A percentile compares a stretch with the other conserved stretches of the same genome.
Conservation (phyloP, 495 filamentous ascomycete genomes). For the Penicillium nucicola region DNA sequence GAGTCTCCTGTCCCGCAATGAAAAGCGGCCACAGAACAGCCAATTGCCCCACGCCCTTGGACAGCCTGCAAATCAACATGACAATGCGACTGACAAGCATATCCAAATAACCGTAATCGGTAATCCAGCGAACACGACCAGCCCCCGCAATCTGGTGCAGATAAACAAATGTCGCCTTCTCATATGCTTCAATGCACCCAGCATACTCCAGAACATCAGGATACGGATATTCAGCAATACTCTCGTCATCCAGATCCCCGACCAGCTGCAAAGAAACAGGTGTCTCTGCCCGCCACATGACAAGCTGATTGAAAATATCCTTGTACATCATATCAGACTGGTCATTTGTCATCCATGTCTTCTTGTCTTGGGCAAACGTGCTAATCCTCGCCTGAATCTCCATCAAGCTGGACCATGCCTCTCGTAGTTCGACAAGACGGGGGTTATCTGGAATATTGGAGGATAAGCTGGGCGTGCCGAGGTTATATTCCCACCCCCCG, state of each 20-base stretch:
- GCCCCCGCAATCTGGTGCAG: constrained; percentile 36
- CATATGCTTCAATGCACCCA: constrained; percentile 41
- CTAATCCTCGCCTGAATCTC: constrained; percentile 39
- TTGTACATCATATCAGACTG: constrained; percentile 36
- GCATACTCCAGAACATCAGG: constrained; percentile 36
- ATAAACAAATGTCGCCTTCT: constrained; percentile 38
- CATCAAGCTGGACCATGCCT: constrained; percentile 40
- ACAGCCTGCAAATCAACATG: constrained; percentile 29
- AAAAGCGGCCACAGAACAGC: constrained; percentile 39
- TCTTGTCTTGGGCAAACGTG: constrained; percentile 35
- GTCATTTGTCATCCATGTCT: constrained; percentile 25
- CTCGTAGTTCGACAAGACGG: constrained; percentile 29
- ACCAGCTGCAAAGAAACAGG: constrained; percentile 30
- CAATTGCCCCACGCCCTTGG: constrained; percentile 36
- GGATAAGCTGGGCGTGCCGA: constrained; percentile 33
- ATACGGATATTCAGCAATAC: constrained; percentile 25
- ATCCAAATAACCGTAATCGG: constrained; percentile 25
- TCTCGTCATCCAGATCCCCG: constrained; percentile 32
- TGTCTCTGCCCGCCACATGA: constrained; percentile 33
- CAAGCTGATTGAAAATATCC: constrained; percentile 29
- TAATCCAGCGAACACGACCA: constrained; percentile 27
- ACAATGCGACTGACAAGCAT: constrained; percentile 35
- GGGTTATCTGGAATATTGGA: constrained; percentile 22
- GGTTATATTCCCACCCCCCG: constrained; percentile 42
- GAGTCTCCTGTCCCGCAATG: constrained; percentile 36